Evolutionary conservation across 2,329 filamentous ascomycete genomes (phyloP), one percentile per base, ranked within the genome.

Genomic region (Fusarium sp.): DNA sequence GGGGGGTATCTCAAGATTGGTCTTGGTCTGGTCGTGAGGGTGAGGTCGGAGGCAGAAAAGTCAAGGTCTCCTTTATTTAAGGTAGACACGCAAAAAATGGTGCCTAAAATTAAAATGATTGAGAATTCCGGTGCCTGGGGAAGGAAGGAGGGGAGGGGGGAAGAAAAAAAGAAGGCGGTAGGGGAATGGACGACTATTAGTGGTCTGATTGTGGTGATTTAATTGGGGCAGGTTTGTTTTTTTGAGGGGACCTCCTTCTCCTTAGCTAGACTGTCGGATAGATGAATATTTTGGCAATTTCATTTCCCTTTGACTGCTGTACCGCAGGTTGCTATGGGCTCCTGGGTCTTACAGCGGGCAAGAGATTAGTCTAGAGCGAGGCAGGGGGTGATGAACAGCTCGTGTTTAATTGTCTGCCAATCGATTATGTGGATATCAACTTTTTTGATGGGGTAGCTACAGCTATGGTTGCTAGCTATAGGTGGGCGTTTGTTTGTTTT

Each of bases 81-180:
- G 21, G 23, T 55, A 30, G 28, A 40, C 48, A 37, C 48, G 20
- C 50, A 46, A 55, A 64, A 64, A 69, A 66, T 58, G 66, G 54
- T 69, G 66, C 66, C 66, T 69, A 59, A 69, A 51, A 50, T 23
- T 58, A 64, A 64, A 64, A 64, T 64, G 51, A 66, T 47, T 30
- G 51, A 57, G 62, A 67, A 70, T 69, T 62, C 66, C 47, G 66
- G 66, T 70, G 66, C 66, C 66, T 69, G 58, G 54, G 28, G 20
- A 32, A 49, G 46, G 46, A 49, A 30, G 21, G 30, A 30, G 48
- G 48, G 32, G 21, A 34, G 23, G 34, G 37, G 28, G 32, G 32
- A 25, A 32, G 48, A n/a, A 37, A 37, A 32, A 41, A 54, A 68
- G 67, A 66, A 66, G 46, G 65, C 61, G 59, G 61, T 64, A 66